Evolutionary conservation across 2,329 filamentous ascomycete species (phyloP), one percentile per base, ranked within the genome.

Genomic region (Alternaria arborescens): DNA sequence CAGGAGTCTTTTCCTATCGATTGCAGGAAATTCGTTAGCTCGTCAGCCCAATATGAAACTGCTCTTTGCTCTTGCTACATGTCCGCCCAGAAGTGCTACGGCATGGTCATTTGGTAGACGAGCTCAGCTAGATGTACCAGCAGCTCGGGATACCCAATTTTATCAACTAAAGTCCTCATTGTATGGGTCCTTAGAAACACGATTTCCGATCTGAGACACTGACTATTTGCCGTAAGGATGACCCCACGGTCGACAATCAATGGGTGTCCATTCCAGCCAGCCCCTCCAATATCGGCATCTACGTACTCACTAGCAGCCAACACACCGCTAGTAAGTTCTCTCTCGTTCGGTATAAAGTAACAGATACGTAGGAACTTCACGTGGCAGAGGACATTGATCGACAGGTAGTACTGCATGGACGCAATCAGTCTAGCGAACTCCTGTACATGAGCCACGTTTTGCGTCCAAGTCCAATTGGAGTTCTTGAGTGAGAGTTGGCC

Each of bases 301-400:
- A 72, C 60, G 51, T 55, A 10, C 69, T 76, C 16, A 52, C 57
- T 14, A 50, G 46, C 43, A 52, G 59, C 1, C 64, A 68, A 51
- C 30, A 65, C 10, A 59, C 66, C 3, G 71, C 68, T 5, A 61
- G 68, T 24, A 71, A 69, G 22, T 72, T 76, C 66, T 74, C 66
- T 74, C 44, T 66, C 30, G 66, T 61, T 11, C 65, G 67, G 41
- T 74, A 72, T 63, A 59, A 66, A 18, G 52, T 66, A 5, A 71
- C 69, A 4, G 63, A 67, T 40, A 76, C 72, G 22, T 72, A 64
- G 40, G 62, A 67, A 3, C 52, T 76, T 38, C 64, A 67, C 62
- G 71, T 70, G 43, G 60, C 67, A 2, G 72, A 75, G 5, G 72
- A 74, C 43, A 68, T 72, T 44, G 72, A 71, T 3, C 70, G 71